Evolutionary conservation across 345 rosid species (phyloP), one percentile per base, ranked within the genome.

Genomic region (Pugionium dolabratum): DNA sequence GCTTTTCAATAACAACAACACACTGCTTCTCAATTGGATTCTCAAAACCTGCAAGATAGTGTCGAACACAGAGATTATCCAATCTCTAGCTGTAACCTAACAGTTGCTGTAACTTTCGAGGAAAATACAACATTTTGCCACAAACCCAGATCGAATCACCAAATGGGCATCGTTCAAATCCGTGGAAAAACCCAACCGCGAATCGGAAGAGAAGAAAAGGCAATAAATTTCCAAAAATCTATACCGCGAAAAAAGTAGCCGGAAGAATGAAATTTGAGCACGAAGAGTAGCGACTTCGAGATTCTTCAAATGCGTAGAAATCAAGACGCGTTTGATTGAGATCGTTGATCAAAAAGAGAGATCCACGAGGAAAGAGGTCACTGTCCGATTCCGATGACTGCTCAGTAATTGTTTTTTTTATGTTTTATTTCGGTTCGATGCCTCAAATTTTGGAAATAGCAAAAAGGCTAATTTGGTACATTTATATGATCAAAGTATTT

Each of bases 281-380:
- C 18, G 18, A 18, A 18, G 18, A 18, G 18, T 18, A 42, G 55
- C 56, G 61, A 72, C 54, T 72, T 72, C 10, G 10, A 59, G 33
- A 42, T 59, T 65, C 39, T 51, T 36, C 11, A 2, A 18, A 18
- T 18, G 18, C 18, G 18, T 35, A 11, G 39, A 11, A 47, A 71
- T 0, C 5, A 58, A 48, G 53, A 64, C 61, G 71, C 66, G 70
- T 29, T 28, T 54, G 63, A 40, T 47, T 62, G 69, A 41, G 70
- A 64, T 59, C 72, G 67, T 61, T 65, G 76, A 65, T 18, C 34
- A 54, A 37, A 40, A 34, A 59, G 58, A 59, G 56, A 59, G 62
- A 66, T 73, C 72, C 67, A 51, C 71, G 67, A 66, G 44, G 72
- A 73, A 66, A 52, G 57, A 59, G 66, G 62, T 57, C 66, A 57